A percentile compares a stretch with the other conserved stretches of the same genome.
phyloP scores from a whole-genome alignment of 2,329 filamentous ascomycete species.

The Penicillium sp. region DNA sequence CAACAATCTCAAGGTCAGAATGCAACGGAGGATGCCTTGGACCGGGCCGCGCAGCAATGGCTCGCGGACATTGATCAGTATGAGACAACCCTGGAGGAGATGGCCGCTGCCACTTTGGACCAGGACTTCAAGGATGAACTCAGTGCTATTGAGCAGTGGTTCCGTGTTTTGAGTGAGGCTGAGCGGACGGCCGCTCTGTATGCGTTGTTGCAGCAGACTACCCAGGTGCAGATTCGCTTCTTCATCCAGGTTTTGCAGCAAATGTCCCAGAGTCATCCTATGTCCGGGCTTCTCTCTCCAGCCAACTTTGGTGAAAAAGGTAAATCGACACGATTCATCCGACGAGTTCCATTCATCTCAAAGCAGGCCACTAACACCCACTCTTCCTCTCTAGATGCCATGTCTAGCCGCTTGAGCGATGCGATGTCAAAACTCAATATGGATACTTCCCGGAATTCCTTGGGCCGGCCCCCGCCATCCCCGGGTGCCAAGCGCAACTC shows the following conservation, averaged over 20 bases:
- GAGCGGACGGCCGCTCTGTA: slow-evolving; percentile 95
- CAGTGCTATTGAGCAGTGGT: slow-evolving; percentile 99
- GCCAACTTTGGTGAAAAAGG: slow-evolving; percentile 93
- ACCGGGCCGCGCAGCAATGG: slow-evolving; percentile 97
- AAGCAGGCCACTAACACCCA: slow-evolving; percentile 14
- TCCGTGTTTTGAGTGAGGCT: slow-evolving; percentile 93
- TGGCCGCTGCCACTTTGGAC: slow-evolving; percentile 97
- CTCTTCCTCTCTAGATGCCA: slow-evolving; percentile 67
- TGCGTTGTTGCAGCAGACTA: slow-evolving; percentile 94
- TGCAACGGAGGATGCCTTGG: slow-evolving; percentile 78
- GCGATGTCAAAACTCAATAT: slow-evolving; percentile 95
- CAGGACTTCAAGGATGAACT: slow-evolving; percentile 99
- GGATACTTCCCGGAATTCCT: slow-evolving; percentile 81
- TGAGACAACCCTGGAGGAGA: slow-evolving; percentile 97
- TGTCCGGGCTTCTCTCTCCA: slow-evolving; percentile 92
- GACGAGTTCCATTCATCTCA: background rate
- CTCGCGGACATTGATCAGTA: slow-evolving; percentile 99
- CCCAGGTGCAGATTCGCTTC: slow-evolving; percentile 97
- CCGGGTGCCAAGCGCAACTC: slow-evolving; percentile 87
- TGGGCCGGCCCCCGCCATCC: slow-evolving; percentile 76
- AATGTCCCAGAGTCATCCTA: slow-evolving; percentile 97
- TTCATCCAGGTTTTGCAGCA: slow-evolving; percentile 99
- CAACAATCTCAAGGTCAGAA: slow-evolving; percentile 69
- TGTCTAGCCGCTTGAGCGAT: slow-evolving; percentile 94
- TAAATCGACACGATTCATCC: slow-evolving; percentile 44